Evolutionary conservation across 2,329 filamentous ascomycete genomes (phyloP).

Genomic region (Colletotrichum graminicola): DNA sequence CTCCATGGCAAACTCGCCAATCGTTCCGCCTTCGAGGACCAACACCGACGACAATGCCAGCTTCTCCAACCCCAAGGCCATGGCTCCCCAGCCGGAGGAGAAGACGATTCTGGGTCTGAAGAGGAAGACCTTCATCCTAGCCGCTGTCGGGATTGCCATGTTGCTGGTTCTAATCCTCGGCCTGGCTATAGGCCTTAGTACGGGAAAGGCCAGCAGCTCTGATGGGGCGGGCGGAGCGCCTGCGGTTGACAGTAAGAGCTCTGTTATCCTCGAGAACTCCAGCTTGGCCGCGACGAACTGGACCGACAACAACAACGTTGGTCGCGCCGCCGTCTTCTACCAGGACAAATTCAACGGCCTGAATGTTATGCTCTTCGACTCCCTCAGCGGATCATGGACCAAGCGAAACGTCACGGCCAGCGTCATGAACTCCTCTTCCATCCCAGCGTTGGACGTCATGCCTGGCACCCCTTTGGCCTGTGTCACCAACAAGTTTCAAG

Average conservation of each 20-base stretch:
- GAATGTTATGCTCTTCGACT: constrained; percentile 14
- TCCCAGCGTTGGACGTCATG: constrained; percentile 3
- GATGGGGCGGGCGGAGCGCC: neutral
- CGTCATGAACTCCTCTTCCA: constrained; percentile 14
- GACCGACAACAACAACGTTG: neutral
- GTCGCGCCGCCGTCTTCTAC: constrained; percentile 11
- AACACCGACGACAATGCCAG: neutral
- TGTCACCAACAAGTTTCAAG: neutral
- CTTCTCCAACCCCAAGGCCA: neutral
- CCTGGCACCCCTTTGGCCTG: constrained; percentile 2
- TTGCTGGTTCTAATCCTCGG: neutral
- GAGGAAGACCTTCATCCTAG: neutral
- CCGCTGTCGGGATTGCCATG: neutral
- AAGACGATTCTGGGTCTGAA: neutral
- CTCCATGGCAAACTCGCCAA: neutral
- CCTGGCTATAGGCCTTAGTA: neutral
- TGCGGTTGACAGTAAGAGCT: too few relatives aligned
- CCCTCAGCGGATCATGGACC: neutral
- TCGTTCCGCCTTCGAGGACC: neutral
- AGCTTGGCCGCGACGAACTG: constrained; percentile 3
- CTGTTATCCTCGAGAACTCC: neutral
- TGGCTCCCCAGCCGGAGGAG: neutral
- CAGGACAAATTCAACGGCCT: constrained; percentile 10
- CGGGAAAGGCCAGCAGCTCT: neutral
- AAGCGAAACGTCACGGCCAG: constrained; percentile 11